Percentiles rank a stretch among this genome's conserved stretches.
Conservation (phyloP, 108 stramenopile genomes). For the Skeletonema costatum region DNA sequence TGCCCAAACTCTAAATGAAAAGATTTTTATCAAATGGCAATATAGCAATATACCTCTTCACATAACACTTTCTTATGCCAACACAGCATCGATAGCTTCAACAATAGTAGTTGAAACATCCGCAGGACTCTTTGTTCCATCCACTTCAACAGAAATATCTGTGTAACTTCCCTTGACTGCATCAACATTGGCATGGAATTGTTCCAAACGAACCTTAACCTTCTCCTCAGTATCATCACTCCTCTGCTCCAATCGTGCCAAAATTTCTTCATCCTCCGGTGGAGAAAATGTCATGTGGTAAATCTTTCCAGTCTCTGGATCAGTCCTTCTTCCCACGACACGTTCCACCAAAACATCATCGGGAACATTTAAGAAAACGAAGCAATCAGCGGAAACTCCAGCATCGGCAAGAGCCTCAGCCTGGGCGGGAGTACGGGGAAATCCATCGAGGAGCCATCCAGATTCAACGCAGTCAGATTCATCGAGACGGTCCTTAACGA, state of each 20-base stretch:
- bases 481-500: constrained; percentile 86
- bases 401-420: constrained; percentile 85
- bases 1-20: background rate
- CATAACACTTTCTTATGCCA: constrained; percentile 15
- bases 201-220: constrained; percentile 86
- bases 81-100: constrained; percentile 33
- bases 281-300: constrained; percentile 96
- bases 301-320: constrained; percentile 95
- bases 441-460: constrained; percentile 98
- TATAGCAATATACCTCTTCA: background rate
- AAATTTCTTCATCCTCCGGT: constrained; percentile 78
- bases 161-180: constrained; percentile 76
- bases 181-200: constrained; percentile 90
- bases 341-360: constrained; percentile 93
- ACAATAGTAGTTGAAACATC: constrained; percentile 57
- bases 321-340: constrained; percentile 94
- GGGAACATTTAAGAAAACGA: constrained; percentile 94
- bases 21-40: background rate
- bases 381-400: constrained; percentile 87
- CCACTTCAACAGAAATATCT: constrained; percentile 76
- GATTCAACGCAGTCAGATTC: constrained; percentile 79
- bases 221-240: constrained; percentile 98
- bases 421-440: constrained; percentile 95
- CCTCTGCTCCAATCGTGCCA: constrained; percentile 82
- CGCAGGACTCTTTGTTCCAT: constrained; percentile 69